Conservation (phyloP, 192 early-diverging fungal species). For the Spizellomyces sp. region DNA sequence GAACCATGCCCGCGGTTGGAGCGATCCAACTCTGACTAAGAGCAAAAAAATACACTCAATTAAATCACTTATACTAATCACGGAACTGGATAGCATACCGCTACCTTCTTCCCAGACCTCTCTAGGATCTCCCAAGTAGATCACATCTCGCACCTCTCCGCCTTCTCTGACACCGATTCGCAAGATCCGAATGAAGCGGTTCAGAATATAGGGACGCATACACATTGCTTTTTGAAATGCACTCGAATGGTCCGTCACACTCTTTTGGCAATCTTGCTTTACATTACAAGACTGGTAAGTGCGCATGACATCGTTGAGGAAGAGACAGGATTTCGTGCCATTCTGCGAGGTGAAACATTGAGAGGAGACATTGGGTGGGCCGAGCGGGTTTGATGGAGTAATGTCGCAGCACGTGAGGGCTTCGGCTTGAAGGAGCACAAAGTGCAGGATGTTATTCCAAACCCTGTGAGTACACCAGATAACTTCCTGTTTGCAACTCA, state of each 20-base stretch:
- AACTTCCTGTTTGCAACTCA: neutral
- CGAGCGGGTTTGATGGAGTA: constrained; percentile 52
- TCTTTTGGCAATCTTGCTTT: too few species aligned
- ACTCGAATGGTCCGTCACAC: too few species aligned
- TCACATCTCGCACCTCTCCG: constrained; percentile 44
- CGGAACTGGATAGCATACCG: constrained; percentile 1
- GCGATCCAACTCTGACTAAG: constrained; percentile 62
- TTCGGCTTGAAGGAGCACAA: neutral
- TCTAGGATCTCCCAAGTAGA: constrained; percentile 67
- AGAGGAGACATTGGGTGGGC: constrained; percentile 42
- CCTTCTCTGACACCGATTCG: constrained; percentile 52
- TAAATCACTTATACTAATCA: neutral
- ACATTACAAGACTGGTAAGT: too few species aligned
- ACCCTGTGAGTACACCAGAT: neutral
- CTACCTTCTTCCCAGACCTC: constrained; percentile 73
- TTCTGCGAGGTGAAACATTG: constrained; percentile 52
- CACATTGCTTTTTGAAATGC: constrained; percentile 19
- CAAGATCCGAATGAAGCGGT: constrained; percentile 47
- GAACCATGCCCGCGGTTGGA: constrained; percentile 54
- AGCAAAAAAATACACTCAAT: neutral
- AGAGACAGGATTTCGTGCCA: neutral
- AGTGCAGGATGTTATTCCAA: too few species aligned
- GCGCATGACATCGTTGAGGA: too few species aligned
- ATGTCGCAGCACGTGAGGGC: constrained; percentile 59
- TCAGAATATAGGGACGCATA: constrained; percentile 59